Conservation (phyloP, 495 filamentous ascomycete species). For the Lophiotrema nucula region DNA sequence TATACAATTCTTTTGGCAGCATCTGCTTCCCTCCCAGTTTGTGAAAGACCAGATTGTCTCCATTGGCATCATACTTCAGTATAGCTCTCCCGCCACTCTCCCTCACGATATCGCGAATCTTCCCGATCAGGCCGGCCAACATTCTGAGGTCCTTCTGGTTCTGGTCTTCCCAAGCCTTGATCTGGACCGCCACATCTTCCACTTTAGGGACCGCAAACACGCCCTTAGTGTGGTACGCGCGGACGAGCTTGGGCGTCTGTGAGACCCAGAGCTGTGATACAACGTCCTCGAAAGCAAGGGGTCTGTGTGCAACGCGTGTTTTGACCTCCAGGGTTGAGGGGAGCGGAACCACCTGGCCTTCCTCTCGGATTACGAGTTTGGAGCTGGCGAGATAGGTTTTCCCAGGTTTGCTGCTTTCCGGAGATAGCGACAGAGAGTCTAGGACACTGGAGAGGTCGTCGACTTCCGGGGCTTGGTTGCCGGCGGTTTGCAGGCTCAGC, state of each 20-base stretch:
- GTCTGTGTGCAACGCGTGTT: conserved; percentile 45
- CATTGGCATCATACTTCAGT: conserved; percentile 38
- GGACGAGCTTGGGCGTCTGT: conserved; percentile 50
- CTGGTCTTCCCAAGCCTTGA: conserved; percentile 44
- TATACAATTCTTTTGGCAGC: conserved; percentile 44
- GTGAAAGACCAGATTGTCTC: conserved; percentile 37
- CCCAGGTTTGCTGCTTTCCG: neutral
- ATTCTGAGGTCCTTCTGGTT: conserved; percentile 41
- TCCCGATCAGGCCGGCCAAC: conserved; percentile 41
- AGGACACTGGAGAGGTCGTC: conserved; percentile 35
- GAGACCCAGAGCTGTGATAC: conserved; percentile 52
- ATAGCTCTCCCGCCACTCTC: conserved; percentile 37
- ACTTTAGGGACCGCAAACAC: conserved; percentile 42
- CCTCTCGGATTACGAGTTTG: conserved; percentile 39
- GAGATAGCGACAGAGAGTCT: conserved; percentile 38
- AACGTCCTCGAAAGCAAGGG: conserved; percentile 43
- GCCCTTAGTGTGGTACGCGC: conserved; percentile 49
- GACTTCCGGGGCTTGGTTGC: conserved; percentile 2
- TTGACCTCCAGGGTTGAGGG: conserved; percentile 52
- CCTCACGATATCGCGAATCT: conserved; percentile 41
- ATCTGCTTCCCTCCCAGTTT: conserved; percentile 36
- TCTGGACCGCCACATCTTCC: conserved; percentile 41
- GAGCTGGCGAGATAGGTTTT: conserved; percentile 22
- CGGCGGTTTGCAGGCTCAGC: neutral
- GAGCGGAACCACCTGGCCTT: conserved; percentile 41